Percentiles rank a stretch among this genome's conserved stretches.
These are phyloP conservation scores for Eragrostis tef DNA, from an alignment of 202 grass and related monocot species.

Conservation along the genomic window DNA sequence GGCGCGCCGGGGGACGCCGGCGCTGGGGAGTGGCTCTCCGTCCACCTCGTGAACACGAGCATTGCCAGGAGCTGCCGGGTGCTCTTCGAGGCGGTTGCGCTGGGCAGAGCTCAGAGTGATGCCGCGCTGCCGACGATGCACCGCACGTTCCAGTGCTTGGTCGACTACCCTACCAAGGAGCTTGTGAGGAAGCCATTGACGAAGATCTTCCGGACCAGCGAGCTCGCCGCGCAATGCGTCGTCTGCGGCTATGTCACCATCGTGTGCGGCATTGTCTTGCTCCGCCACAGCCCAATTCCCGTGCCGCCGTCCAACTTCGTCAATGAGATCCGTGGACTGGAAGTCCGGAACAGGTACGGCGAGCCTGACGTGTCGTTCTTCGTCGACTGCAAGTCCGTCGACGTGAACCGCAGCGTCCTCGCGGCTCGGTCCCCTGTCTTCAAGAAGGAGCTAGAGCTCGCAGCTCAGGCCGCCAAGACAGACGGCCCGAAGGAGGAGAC, in stretches of 20 bases:
- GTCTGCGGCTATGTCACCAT: neutral
- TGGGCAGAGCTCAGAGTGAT: neutral
- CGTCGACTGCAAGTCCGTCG: neutral
- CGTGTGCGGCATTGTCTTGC: neutral
- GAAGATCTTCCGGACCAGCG: neutral
- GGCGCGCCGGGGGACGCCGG: neutral
- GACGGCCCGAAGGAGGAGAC: neutral
- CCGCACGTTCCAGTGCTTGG: too few species aligned
- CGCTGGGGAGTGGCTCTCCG: neutral
- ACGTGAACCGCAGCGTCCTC: neutral
- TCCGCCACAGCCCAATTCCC: neutral
- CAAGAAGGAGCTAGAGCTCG: neutral
- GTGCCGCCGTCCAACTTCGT: neutral
- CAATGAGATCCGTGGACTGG: neutral
- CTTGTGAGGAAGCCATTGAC: neutral
- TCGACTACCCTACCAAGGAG: neutral
- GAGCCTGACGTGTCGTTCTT: neutral
- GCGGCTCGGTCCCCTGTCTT: neutral
- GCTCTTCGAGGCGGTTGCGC: neutral
- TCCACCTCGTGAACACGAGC: slow-evolving; percentile 8
- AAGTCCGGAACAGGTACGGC: neutral
- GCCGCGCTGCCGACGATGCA: neutral
- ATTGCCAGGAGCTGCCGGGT: neutral
- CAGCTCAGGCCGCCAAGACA: neutral
- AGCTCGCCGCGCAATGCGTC: neutral